Percentiles rank a stretch among this genome's conserved stretches.
Conservation (phyloP, 768 basidiomycete genomes). For the Mycena crocata region DNA sequence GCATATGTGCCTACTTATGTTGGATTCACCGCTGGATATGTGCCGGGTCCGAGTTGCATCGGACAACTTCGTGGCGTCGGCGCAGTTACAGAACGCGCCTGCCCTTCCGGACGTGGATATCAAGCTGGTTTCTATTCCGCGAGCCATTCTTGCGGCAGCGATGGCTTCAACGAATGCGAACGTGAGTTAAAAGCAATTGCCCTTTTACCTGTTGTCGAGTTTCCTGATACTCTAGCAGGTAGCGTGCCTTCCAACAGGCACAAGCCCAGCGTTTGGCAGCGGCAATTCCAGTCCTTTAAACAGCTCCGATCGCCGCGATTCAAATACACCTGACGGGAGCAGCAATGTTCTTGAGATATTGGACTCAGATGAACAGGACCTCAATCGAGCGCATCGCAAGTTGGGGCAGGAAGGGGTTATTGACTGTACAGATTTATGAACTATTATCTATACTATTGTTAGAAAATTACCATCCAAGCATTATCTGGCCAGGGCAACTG, state of each 20-base stretch:
- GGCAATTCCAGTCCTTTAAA: background rate
- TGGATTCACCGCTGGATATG: no score
- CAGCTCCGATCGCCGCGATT: no score
- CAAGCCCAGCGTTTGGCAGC: no score
- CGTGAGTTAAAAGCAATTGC: no score
- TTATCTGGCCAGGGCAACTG: no score
- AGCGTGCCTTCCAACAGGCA: no score
- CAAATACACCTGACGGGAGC: background rate
- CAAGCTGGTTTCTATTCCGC: slow-evolving; percentile 7
- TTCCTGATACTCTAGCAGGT: no score
- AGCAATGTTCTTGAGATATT: background rate
- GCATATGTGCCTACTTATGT: no score
- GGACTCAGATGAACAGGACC: background rate
- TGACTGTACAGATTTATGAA: no score
- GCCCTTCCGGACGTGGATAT: background rate
- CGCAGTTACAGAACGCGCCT: background rate
- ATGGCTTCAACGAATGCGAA: background rate
- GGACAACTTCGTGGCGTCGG: background rate
- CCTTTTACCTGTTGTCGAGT: no score
- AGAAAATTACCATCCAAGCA: no score
- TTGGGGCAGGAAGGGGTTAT: background rate
- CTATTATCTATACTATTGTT: no score
- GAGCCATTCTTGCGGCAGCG: background rate
- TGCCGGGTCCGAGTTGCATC: background rate
- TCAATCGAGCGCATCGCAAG: background rate